Evolutionary conservation across 2,329 filamentous ascomycete species (phyloP).

Genomic region (Hypomyces perniciosus): DNA sequence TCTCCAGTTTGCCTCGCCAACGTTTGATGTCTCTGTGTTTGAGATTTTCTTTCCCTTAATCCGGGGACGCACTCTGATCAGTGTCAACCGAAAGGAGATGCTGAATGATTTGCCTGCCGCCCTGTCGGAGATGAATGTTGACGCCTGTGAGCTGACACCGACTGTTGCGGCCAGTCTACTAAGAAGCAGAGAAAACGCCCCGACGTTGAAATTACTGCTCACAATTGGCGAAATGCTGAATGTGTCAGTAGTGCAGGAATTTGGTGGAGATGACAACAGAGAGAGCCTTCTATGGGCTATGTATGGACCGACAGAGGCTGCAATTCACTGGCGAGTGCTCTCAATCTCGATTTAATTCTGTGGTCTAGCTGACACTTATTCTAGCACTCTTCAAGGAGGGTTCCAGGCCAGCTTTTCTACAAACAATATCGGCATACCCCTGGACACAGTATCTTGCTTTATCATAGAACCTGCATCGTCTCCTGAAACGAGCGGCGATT

Average conservation of each 20-base stretch:
- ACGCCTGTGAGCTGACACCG: constrained; percentile 84
- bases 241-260: constrained; percentile 67
- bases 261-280: constrained; percentile 52
- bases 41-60: constrained; percentile 88
- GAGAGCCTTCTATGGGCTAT: constrained; percentile 76
- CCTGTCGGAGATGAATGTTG: constrained; percentile 60
- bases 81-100: constrained; percentile 62
- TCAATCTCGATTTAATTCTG: neutral
- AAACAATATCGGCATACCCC: constrained; percentile 67
- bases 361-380: constrained; percentile 7
- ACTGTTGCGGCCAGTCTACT: constrained; percentile 78
- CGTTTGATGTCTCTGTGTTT: constrained; percentile 91
- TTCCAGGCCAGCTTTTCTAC: constrained; percentile 53
- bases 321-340: constrained; percentile 66
- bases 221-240: constrained; percentile 95
- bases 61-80: constrained; percentile 66
- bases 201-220: constrained; percentile 62
- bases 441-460: constrained; percentile 76
- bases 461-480: constrained; percentile 47
- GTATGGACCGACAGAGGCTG: constrained; percentile 90
- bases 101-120: constrained; percentile 67
- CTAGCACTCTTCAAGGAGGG: constrained; percentile 61
- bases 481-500: constrained; percentile 19
- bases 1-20: constrained; percentile 85
- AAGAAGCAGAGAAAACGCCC: constrained; percentile 59